Percentiles rank a stretch among this genome's conserved stretches.
These are phyloP conservation scores for Candida quercuum DNA, from an alignment of 805 yeast species.

Conservation along the genomic window DNA sequence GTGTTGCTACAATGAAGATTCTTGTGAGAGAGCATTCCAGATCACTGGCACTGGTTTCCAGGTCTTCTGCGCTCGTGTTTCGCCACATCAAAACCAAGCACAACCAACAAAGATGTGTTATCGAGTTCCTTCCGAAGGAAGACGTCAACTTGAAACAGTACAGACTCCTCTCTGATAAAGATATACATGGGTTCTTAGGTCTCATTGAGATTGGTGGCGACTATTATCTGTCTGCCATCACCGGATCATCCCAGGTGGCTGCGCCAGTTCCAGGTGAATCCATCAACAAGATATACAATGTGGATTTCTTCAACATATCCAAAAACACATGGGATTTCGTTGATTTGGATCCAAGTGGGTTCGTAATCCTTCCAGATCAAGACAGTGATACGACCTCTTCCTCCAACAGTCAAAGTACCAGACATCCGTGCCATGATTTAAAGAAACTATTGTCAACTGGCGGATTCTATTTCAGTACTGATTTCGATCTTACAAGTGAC, in stretches of 20 bases:
- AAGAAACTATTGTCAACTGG: constrained; percentile 79
- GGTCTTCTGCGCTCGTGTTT: constrained; percentile 40
- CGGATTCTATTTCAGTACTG: constrained; percentile 86
- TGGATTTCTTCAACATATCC: constrained; percentile 79
- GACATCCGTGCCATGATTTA: constrained; percentile 74
- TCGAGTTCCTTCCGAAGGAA: constrained; percentile 40
- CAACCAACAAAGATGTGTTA: constrained; percentile 35
- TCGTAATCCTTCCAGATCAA: constrained; percentile 44
- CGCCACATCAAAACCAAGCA: constrained; percentile 31
- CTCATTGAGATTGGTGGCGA: constrained; percentile 64
- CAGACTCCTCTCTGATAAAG: constrained; percentile 37
- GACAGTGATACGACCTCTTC: constrained; percentile 14
- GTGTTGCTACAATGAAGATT: constrained; percentile 28
- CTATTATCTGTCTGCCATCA: constrained; percentile 72
- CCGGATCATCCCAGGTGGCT: constrained; percentile 75
- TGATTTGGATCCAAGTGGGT: constrained; percentile 64
- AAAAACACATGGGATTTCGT: constrained; percentile 75
- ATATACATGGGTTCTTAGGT: constrained; percentile 71
- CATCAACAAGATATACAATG: constrained; percentile 74
- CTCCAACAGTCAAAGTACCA: constrained; percentile 8
- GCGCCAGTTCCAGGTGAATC: constrained; percentile 75
- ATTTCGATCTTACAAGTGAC: constrained; percentile 86
- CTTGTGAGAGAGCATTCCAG: constrained; percentile 31
- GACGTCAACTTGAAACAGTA: constrained; percentile 33
- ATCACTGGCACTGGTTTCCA: constrained; percentile 37